Percentiles rank a stretch among this genome's conserved stretches.
These are phyloP conservation scores for Podila horticola DNA, from an alignment of 192 early-diverging fungal genomes.

Conservation along the genomic window DNA sequence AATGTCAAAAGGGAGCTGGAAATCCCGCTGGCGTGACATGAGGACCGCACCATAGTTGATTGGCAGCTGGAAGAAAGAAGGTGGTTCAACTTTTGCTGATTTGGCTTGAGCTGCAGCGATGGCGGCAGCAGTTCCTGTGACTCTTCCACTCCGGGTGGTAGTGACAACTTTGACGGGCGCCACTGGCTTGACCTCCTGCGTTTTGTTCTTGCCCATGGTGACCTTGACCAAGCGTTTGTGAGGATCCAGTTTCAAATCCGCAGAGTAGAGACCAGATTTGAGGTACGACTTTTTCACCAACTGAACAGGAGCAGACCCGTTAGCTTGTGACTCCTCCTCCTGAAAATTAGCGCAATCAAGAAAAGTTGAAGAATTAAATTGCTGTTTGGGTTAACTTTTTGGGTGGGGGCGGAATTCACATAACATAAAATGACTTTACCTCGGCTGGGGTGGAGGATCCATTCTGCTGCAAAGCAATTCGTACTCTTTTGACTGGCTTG, in stretches of 20 bases:
- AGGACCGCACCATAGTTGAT: conserved; percentile 69
- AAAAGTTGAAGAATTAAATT: no score
- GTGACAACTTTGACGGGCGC: not conserved
- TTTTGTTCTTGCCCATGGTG: conserved; percentile 1
- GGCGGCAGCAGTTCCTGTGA: not conserved
- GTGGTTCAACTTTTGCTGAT: not conserved
- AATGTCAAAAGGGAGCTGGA: conserved; percentile 75
- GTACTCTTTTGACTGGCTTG: not conserved
- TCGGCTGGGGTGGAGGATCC: no score
- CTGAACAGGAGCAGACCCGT: not conserved
- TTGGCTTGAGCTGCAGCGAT: not conserved
- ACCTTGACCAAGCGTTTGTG: conserved; percentile 8
- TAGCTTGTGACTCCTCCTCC: not conserved
- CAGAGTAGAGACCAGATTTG: conserved; percentile 55
- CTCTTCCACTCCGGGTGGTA: not conserved
- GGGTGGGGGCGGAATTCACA: no score
- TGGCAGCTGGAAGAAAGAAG: conserved; percentile 63
- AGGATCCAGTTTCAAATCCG: conserved; percentile 44
- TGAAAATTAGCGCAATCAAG: no score
- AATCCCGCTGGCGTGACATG: conserved; percentile 65
- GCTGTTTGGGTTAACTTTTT: no score
- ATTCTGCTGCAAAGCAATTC: no score
- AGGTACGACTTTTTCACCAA: conserved; percentile 47
- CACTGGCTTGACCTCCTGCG: conserved; percentile 3
- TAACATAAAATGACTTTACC: no score